Base-by-base conservation (phyloP, 345 rosid genomes). In the Pelargonium nanum region DNA sequence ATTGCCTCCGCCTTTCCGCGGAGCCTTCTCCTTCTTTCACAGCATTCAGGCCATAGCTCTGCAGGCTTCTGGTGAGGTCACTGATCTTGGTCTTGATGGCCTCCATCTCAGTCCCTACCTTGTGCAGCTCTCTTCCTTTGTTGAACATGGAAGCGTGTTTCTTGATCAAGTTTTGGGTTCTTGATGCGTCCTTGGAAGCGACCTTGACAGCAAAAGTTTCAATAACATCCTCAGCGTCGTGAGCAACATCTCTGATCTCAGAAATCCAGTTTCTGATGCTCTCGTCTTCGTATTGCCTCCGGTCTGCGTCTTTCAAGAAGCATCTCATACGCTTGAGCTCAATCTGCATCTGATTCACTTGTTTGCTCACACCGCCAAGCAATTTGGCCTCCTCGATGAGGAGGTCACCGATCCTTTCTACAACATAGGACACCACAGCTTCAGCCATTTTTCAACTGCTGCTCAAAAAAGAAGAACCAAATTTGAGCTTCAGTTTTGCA, bases 61-160 rank as follows among this genome's bases (percentile, higher is more conserved):
- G 55, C 80, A 77, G 69, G 56, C 82, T 77, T 53, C 13, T 50
- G 7, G 72, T 64, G 21, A 77, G 65, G 58, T 64, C 63, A 16
- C 69, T 56, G 48, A 83, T 73, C 24, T 67, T 71, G 24, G 72
- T 44, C 50, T 73, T 77, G 17, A 83, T 71, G 8, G 23, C 62
- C 60, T 59, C 66, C 0, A 79, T 73, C 63, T 68, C 30, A 0
- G 45, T 26, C 1, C 78, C 78, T 53, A 74, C 70, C 28, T 13
- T 58, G 64, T 65, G 58, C 30, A 63, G 23, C 8, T 55, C 68
- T 19, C 12, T 6, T 21, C 65, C 60, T 15, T 63, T 13, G 45
- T 19, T 15, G 6, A 71, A 44, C n/a, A 60, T 26, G 1, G 60
- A 19, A 12, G 57, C 23, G 8, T 60, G 65, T 22, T 19, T 32